Evolutionary conservation across 1,284 basidiomycete species (phyloP).

Genomic region (Abortiporus biennis): DNA sequence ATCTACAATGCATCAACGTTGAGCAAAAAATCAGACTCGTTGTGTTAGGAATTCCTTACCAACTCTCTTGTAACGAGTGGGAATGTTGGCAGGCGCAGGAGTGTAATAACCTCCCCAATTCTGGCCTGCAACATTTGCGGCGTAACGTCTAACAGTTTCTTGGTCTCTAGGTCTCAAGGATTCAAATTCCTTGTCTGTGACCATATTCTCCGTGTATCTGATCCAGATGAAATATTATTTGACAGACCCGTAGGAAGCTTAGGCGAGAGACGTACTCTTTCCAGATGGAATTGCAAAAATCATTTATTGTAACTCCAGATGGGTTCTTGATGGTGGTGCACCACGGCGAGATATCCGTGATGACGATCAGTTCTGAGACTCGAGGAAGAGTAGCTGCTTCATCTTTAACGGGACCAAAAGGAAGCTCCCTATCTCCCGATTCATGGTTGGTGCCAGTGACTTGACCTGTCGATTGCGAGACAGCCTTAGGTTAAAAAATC

Average conservation of each 20-base stretch:
- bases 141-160: slow-evolving; percentile 60
- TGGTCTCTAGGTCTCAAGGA: slow-evolving; percentile 56
- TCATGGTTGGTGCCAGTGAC: slow-evolving; percentile 56
- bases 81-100: slow-evolving; percentile 33
- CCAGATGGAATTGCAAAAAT: slow-evolving; percentile 61
- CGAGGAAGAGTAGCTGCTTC: slow-evolving; percentile 77
- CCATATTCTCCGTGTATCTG: slow-evolving; percentile 61
- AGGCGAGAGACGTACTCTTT: slow-evolving; percentile 56
- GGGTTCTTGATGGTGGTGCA: slow-evolving; percentile 72
- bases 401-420: slow-evolving; percentile 60
- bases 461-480: slow-evolving; percentile 45
- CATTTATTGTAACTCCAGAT: slow-evolving; percentile 63
- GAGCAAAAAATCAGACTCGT: too few relatives aligned
- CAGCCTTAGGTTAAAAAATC: too few relatives aligned
- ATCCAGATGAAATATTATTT: too few relatives aligned
- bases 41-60: too few relatives aligned
- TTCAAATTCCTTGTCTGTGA: slow-evolving; percentile 61
- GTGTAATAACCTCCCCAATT: slow-evolving; percentile 42
- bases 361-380: slow-evolving; percentile 65
- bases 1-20: too few relatives aligned
- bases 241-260: too few relatives aligned
- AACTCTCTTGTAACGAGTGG: slow-evolving; percentile 47
- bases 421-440: slow-evolving; percentile 50
- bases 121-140: slow-evolving; percentile 24
- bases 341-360: slow-evolving; percentile 70